Evolutionary conservation across 2,329 filamentous ascomycete genomes (phyloP), one percentile per base, ranked within the genome.

Genomic region (Neofusicoccum kwambonambiense): DNA sequence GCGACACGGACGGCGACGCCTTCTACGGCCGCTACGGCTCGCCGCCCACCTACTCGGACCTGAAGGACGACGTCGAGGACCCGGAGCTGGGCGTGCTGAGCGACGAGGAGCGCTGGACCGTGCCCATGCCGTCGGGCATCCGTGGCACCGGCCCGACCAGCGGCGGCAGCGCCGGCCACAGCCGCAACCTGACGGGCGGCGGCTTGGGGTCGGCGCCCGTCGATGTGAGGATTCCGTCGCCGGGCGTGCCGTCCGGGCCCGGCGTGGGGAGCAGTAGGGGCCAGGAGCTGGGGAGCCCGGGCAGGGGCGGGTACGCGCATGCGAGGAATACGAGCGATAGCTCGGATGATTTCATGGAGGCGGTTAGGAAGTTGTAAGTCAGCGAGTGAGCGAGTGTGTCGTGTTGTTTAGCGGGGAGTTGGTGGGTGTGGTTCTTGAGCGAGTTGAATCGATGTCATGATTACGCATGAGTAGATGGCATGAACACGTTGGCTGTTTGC

Each of bases 1-100:
- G 31, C 51, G 62, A 57, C 19, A 31, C 27, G 4, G 51, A 52
- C 31, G 51, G 42, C 37, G 42, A 62, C 58, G 51, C 49, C 42
- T 56, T 56, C 41, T 63, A 63, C 49, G 58, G 58, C 35, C 45
- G 58, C 35, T 41, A 62, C 37, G 61, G 39, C 27, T 63, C 50
- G 4, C 61, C 61, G 27, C 61, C 61, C 31, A 54, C 37, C 4
- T 63, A 63, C 27, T 52, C 49, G 22, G 50, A 60, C 42, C 42
- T 47, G n/a, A 62, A 51, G 58, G 58, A 62, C 31, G 47, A 42
- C 34, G 19, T 62, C 22, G 58, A 50, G 45, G 58, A 62, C 15
- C 31, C 47, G 17, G 58, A 62, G 19, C 47, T 39, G 3, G 58
- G 58, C 17, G 58, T 62, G 45, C 45, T 60, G 58, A 51, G 58